Conservation (phyloP, 768 basidiomycete genomes). For the Suillus decipiens region DNA sequence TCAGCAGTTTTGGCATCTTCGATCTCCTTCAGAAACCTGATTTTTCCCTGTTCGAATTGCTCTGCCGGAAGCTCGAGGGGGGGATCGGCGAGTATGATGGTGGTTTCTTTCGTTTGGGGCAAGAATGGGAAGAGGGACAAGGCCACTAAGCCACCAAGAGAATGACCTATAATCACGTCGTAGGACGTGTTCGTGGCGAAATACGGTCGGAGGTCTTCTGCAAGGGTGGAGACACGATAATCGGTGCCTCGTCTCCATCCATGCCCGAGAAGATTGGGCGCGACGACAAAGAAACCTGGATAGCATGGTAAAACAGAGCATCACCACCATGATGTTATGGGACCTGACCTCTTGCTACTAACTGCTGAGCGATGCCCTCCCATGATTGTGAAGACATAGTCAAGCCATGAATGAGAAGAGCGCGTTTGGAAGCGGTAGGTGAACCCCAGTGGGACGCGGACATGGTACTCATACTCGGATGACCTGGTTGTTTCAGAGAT, state of each 20-base stretch:
- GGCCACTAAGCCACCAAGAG: slow-evolving; percentile 19
- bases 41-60: neutral
- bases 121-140: slow-evolving; percentile 14
- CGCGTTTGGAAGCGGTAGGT: slow-evolving; percentile 18
- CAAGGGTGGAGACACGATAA: slow-evolving; percentile 13
- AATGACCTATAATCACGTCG: slow-evolving; percentile 25
- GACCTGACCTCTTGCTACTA: slow-evolving; percentile 20
- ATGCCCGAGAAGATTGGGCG: slow-evolving; percentile 22
- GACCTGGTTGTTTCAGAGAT: neutral
- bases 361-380: slow-evolving; percentile 16
- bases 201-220: slow-evolving; percentile 20
- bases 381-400: slow-evolving; percentile 24
- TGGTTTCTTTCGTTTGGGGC: neutral
- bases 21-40: neutral
- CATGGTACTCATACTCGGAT: neutral
- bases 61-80: neutral
- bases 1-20: neutral
- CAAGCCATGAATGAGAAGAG: slow-evolving; percentile 20
- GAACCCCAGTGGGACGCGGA: slow-evolving; percentile 21
- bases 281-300: slow-evolving; percentile 21
- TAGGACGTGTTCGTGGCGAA: slow-evolving; percentile 12
- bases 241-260: slow-evolving; percentile 13
- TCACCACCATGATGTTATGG: neutral
- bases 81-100: neutral
- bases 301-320: neutral